phyloP scores from a whole-genome alignment of 1,284 basidiomycete genomes.

The Ganoderma meredithae region DNA sequence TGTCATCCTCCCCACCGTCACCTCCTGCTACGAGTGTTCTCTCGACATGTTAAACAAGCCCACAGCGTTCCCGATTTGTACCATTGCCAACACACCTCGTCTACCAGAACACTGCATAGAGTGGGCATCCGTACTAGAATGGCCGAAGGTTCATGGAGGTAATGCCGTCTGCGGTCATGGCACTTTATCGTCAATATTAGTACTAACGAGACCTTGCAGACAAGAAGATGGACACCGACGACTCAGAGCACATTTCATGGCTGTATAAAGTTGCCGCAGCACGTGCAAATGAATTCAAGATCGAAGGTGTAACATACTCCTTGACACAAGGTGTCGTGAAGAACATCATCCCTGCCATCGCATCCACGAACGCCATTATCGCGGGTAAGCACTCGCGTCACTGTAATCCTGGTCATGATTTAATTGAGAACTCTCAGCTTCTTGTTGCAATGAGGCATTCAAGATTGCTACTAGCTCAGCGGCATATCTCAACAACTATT shows the following conservation, averaged over 20 bases:
- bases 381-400: conserved; percentile 64
- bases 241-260: conserved; percentile 98
- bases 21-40: conserved; percentile 98
- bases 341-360: conserved; percentile 99
- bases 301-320: conserved; percentile 98
- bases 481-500: conserved; percentile 97
- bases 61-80: conserved; percentile 98
- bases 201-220: conserved; percentile 55
- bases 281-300: conserved; percentile 93
- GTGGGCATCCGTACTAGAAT: conserved; percentile 99
- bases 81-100: conserved; percentile 98
- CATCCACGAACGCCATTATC: conserved; percentile 96
- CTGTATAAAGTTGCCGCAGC: conserved; percentile 81
- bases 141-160: conserved; percentile 94
- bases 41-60: conserved; percentile 99
- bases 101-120: conserved; percentile 99
- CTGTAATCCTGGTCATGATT: conserved; percentile 1
- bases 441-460: conserved; percentile 99
- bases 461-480: conserved; percentile 97
- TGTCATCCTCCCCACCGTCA: conserved; percentile 95
- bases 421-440: conserved; percentile 58
- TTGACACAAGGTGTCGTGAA: conserved; percentile 99
- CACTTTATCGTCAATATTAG: neutral
- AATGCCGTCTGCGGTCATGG: conserved; percentile 24
- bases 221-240: conserved; percentile 95